Conservation (phyloP, 1,139 yeast genomes). For the Yamadazyma pseudoaaseri region DNA sequence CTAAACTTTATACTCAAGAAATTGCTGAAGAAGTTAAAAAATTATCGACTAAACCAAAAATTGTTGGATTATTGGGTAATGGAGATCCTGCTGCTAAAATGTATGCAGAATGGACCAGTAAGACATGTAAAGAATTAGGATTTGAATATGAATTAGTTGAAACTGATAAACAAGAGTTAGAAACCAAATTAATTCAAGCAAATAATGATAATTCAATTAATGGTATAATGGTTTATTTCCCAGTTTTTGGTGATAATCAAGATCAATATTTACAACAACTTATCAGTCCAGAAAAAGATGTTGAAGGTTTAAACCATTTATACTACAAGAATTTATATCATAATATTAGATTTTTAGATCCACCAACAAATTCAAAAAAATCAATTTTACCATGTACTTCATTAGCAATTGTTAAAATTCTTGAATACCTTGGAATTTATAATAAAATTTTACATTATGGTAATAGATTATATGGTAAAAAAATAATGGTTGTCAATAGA, state of each 20-base stretch:
- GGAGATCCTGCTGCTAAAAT: slow-evolving; percentile 91
- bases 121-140: slow-evolving; percentile 83
- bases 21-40: slow-evolving; percentile 55
- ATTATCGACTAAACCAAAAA: slow-evolving; percentile 58
- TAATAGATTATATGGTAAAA: slow-evolving; percentile 88
- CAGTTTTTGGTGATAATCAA: slow-evolving; percentile 92
- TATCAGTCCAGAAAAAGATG: slow-evolving; percentile 84
- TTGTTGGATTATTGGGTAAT: slow-evolving; percentile 91
- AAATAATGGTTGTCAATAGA: slow-evolving; percentile 84
- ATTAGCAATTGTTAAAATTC: slow-evolving; percentile 85
- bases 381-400: slow-evolving; percentile 96
- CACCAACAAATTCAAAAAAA: slow-evolving; percentile 62
- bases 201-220: slow-evolving; percentile 73
- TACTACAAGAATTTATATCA: slow-evolving; percentile 95
- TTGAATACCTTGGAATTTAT: slow-evolving; percentile 87
- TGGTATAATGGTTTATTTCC: slow-evolving; percentile 98
- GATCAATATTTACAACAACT: slow-evolving; percentile 95
- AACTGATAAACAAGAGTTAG: slow-evolving; percentile 78
- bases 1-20: slow-evolving; percentile 78
- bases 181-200: slow-evolving; percentile 78
- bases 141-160: slow-evolving; percentile 76
- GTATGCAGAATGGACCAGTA: slow-evolving; percentile 96
- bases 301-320: slow-evolving; percentile 89
- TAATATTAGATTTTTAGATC: slow-evolving; percentile 81
- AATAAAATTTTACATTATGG: slow-evolving; percentile 82